Evolutionary conservation across 2,329 filamentous ascomycete genomes (phyloP).

Genomic region (Coniochaeta hoffmannii): DNA sequence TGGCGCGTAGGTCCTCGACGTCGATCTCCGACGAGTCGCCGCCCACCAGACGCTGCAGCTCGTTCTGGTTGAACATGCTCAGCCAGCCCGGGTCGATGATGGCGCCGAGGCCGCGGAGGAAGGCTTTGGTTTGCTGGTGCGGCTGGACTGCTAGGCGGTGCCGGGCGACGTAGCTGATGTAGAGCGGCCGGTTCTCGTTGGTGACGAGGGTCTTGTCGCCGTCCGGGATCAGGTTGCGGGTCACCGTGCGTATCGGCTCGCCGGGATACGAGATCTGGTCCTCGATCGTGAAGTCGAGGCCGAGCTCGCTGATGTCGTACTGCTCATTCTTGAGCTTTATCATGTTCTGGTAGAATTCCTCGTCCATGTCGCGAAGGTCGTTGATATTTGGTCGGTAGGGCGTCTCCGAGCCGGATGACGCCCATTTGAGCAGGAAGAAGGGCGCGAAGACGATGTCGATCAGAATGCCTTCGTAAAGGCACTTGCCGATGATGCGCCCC

Average conservation of each 20-base stretch:
- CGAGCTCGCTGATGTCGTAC: constrained; percentile 72
- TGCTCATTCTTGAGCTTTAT: constrained; percentile 75
- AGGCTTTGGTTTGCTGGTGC: constrained; percentile 73
- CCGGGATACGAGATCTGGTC: constrained; percentile 51
- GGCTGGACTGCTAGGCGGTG: constrained; percentile 81
- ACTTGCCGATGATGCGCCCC: constrained; percentile 89
- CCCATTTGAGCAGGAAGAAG: constrained; percentile 96
- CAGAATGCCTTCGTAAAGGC: constrained; percentile 92
- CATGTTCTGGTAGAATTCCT: constrained; percentile 83
- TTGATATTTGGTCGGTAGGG: constrained; percentile 89
- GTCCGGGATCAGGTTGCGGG: constrained; percentile 66
- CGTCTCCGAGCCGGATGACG: constrained; percentile 53
- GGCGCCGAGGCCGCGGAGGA: constrained; percentile 74
- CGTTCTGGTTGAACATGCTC: constrained; percentile 96
- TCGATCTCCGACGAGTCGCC: constrained; percentile 83
- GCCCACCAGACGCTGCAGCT: constrained; percentile 87
- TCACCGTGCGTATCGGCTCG: constrained; percentile 52
- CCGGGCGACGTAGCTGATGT: constrained; percentile 84
- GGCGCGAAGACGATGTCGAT: constrained; percentile 88
- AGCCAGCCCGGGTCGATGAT: constrained; percentile 93
- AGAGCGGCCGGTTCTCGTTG: constrained; percentile 87
- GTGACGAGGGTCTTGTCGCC: constrained; percentile 75
- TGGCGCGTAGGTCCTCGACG: constrained; percentile 72
- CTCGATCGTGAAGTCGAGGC: constrained; percentile 82
- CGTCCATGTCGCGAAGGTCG: constrained; percentile 86